Evolutionary conservation across 2,329 filamentous ascomycete genomes (phyloP).

Genomic region (Diplodia mutila): DNA sequence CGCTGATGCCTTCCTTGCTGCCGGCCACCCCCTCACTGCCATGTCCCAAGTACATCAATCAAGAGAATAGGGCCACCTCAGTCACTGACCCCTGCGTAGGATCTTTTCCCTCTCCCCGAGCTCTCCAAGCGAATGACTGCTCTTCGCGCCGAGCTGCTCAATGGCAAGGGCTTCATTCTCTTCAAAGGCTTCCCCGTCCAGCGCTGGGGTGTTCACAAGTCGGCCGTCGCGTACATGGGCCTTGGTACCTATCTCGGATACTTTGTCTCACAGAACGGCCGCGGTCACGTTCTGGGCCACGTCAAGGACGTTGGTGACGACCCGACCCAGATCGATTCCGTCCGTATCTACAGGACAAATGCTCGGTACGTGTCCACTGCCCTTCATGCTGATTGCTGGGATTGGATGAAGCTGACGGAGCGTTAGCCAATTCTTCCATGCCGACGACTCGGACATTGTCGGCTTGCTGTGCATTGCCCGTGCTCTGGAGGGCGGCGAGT

Average conservation of each 20-base stretch:
- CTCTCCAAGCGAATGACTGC: slow-evolving; percentile 58
- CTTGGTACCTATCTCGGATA: slow-evolving; percentile 82
- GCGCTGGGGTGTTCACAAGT: slow-evolving; percentile 77
- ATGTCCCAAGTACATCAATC: slow-evolving; percentile 60
- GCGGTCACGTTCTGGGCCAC: slow-evolving; percentile 83
- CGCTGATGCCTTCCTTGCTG: slow-evolving; percentile 70
- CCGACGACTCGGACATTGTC: slow-evolving; percentile 81
- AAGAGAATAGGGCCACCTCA: too few species aligned
- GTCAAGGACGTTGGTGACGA: slow-evolving; percentile 89
- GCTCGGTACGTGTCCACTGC: slow-evolving; percentile 55
- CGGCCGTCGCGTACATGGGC: slow-evolving; percentile 87
- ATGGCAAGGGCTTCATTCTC: slow-evolving; percentile 87
- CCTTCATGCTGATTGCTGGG: neutral
- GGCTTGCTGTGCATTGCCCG: slow-evolving; percentile 80
- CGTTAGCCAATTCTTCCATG: slow-evolving; percentile 76
- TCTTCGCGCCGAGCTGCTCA: slow-evolving; percentile 68
- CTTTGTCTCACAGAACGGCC: slow-evolving; percentile 83
- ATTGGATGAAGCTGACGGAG: neutral
- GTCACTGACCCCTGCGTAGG: slow-evolving; percentile 35
- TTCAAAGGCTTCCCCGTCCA: slow-evolving; percentile 83
- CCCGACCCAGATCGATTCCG: slow-evolving; percentile 77
- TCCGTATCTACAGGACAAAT: slow-evolving; percentile 88
- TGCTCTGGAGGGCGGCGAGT: slow-evolving; percentile 80
- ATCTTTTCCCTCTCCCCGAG: slow-evolving; percentile 64
- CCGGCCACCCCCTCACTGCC: slow-evolving; percentile 69